Base-by-base conservation (phyloP, 2,329 filamentous ascomycete genomes). In the Akanthomyces muscarius region DNA sequence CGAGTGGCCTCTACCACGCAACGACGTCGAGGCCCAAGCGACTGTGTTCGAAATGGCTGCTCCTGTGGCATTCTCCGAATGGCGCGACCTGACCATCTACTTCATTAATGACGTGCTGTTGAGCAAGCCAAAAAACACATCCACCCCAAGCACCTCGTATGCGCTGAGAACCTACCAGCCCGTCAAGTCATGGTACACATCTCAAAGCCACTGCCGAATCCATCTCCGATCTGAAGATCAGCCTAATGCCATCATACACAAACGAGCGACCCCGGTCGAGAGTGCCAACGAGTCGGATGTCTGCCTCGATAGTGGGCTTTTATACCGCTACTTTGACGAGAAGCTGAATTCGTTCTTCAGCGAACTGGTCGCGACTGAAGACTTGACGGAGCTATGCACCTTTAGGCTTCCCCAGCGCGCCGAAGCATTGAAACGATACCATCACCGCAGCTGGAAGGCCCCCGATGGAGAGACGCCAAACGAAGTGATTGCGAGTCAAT, bases 401-500 rank as follows among this genome's bases (percentile, higher is more conserved):
- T 55, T 25, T 23, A 44, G 16, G 8, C 13, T 55, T 7, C 52
- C 52, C 2, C 11, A 75, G 0, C 58, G 61, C 5, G 68, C 70
- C 38, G 67, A 51, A 0, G 21, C 64, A 0, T 69, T 84, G 0
- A 75, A 82, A 44, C 52, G 69, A 2, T 83, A 78, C 63, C 62
- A 81, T 4, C 65, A 69, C 44, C 75, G 75, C 4, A 68, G 74
- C 1, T 64, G 68, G 1, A 25, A 59, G 0, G 44, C 38, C 0
- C 69, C 71, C 0, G 66, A 71, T 54, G 77, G 72, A 1, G 61
- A 67, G 0, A 57, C 70, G 0, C 73, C 81, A 0, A 89, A 89
- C 63, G 67, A 74, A 0, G 79, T 84, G 0, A 76, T 89, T 21
- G 76, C 84, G 0, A 69, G 67, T 0, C 82, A 85, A 63, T 70